Evolutionary conservation across 805 yeast genomes (phyloP).

Genomic region (Barnettozyma botsteinii): DNA sequence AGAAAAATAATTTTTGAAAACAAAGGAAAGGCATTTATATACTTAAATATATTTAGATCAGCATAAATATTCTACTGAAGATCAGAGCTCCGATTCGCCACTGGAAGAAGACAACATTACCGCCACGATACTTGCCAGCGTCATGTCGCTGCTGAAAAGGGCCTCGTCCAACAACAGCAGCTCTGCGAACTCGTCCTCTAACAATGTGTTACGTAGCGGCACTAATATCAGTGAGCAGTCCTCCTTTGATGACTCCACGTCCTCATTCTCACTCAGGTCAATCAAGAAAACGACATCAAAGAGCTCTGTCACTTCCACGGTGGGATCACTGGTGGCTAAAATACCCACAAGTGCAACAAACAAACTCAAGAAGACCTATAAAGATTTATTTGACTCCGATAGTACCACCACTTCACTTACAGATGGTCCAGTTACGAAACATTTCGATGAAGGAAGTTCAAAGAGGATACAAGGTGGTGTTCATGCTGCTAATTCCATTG

Average conservation of each 20-base stretch:
- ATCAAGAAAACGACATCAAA: constrained; percentile 14
- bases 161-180: constrained; percentile 2
- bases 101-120: background rate
- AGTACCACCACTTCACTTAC: constrained; percentile 5
- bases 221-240: constrained; percentile 10
- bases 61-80: no score
- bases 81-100: background rate
- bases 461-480: background rate
- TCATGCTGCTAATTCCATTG: background rate
- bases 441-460: constrained; percentile 15
- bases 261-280: constrained; percentile 5
- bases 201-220: constrained; percentile 12
- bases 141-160: constrained; percentile 10
- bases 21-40: no score
- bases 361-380: constrained; percentile 15
- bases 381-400: constrained; percentile 8
- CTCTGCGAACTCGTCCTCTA: constrained; percentile 1
- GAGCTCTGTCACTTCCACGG: constrained; percentile 13
- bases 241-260: constrained; percentile 7
- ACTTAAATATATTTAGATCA: no score
- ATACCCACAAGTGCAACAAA: constrained; percentile 8
- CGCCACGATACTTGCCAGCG: background rate
- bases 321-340: constrained; percentile 7
- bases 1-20: no score
- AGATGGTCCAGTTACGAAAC: constrained; percentile 23